A percentile compares a stretch with the other conserved stretches of the same genome.
Conservation (phyloP, 495 filamentous ascomycete genomes). For the Hypomontagnella submonticulosa region DNA sequence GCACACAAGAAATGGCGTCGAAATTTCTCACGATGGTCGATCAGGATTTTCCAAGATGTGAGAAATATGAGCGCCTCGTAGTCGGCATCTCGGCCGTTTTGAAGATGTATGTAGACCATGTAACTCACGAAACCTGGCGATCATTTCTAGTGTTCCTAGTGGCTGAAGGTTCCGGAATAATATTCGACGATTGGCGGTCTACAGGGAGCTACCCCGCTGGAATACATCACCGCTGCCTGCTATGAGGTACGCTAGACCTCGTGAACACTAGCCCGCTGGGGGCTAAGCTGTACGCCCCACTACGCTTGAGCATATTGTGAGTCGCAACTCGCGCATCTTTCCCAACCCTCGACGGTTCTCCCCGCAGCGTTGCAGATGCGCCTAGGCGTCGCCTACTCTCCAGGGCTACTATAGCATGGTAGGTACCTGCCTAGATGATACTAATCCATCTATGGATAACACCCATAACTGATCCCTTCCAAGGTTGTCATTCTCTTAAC, state of each 20-base stretch:
- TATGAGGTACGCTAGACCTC: background rate
- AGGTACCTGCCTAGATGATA: background rate
- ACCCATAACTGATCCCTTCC: too few species aligned
- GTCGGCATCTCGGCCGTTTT: slow-evolving; percentile 19
- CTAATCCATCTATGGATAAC: too few species aligned
- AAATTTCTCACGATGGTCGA: slow-evolving; percentile 27
- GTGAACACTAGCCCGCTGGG: too few species aligned
- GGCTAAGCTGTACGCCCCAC: background rate
- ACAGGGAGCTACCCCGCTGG: slow-evolving; percentile 29
- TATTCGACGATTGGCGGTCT: slow-evolving; percentile 31
- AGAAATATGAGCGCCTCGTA: background rate
- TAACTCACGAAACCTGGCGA: slow-evolving; percentile 16
- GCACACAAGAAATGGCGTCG: slow-evolving; percentile 6
- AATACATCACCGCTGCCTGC: slow-evolving; percentile 20
- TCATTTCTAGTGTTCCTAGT: slow-evolving; percentile 13
- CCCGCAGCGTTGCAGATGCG: background rate
- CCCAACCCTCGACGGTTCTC: background rate
- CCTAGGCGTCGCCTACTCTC: background rate
- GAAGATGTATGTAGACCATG: slow-evolving; percentile 10
- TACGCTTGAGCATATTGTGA: background rate
- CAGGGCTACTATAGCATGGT: too few species aligned
- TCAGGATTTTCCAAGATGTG: slow-evolving; percentile 7
- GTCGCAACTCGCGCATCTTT: background rate
- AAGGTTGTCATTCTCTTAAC: too few species aligned
- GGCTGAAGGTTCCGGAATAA: slow-evolving; percentile 27